Evolutionary conservation across 139 green algal species (phyloP).

Genomic region (Picochlorum sp.): DNA sequence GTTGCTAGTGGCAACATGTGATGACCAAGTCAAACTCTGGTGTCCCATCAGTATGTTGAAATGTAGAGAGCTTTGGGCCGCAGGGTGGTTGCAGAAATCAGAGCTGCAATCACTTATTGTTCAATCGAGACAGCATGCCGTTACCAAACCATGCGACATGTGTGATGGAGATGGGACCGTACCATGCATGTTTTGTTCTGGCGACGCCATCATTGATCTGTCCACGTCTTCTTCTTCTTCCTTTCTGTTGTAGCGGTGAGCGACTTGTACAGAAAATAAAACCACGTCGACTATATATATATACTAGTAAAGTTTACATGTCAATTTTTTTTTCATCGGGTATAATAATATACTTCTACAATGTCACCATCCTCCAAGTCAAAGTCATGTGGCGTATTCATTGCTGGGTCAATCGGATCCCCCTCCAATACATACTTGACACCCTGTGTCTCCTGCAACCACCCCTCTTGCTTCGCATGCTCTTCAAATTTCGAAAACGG

Average conservation of each 20-base stretch:
- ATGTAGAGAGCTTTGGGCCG: constrained; percentile 40
- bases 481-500: constrained; percentile 3
- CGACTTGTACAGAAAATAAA: no score
- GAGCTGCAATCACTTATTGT: constrained; percentile 23
- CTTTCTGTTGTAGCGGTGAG: no score
- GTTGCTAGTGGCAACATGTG: constrained; percentile 46
- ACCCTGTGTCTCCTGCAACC: background rate
- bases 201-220: no score
- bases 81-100: constrained; percentile 46
- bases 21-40: constrained; percentile 39
- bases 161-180: no score
- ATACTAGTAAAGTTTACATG: no score
- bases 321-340: background rate
- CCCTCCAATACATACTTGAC: background rate
- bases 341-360: constrained; percentile 13
- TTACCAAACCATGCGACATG: no score
- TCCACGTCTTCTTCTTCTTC: no score
- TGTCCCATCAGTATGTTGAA: constrained; percentile 42
- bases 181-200: no score
- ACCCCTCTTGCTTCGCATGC: background rate
- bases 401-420: background rate
- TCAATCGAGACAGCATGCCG: background rate
- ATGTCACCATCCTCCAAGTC: constrained; percentile 35
- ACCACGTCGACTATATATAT: no score
- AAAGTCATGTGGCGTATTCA: constrained; percentile 21